Evolutionary conservation across 2,329 filamentous ascomycete genomes (phyloP), one percentile per base, ranked within the genome.

Genomic region (Neonectria hederae): DNA sequence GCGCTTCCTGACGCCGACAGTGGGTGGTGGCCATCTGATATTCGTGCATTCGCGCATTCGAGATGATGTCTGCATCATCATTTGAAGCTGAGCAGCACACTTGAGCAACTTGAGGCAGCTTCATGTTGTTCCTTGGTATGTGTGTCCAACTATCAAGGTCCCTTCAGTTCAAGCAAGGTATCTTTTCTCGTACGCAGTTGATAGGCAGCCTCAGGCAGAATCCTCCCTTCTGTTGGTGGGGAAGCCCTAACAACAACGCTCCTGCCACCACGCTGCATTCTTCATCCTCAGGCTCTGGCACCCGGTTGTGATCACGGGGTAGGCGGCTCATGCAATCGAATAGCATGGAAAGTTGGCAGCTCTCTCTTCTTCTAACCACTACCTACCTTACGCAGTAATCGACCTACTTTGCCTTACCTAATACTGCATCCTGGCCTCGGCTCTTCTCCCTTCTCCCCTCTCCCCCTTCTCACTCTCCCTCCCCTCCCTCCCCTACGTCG

Each of bases 211-310:
- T 42, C 38, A 48, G 43, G 46, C 38, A 52, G 67, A 65, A 49
- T 48, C 56, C 54, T 62, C 68, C 59, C 65, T 53, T 69, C 22
- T 40, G 21, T 43, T 59, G 54, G 59, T 56, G 67, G 63, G 48
- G 48, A 62, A 55, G 42, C 7, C 32, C 24, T 54, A 26, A n/a
- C 26, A 28, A 28, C 10, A 28, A 32, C 19, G 26, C 26, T 51
- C 46, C 26, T 30, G n/a, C 48, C 48, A 51, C 28, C n/a, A 51
- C 11, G 11, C 26, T 32, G 9, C 26, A 51, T 51, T 59, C 51
- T 59, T 32, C 19, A 42, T 43, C 22, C 46, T 42, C 56, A 52
- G n/a, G 28, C 48, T 51, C 48, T 21, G 22, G 30, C n/a, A 59
- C 46, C 19, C 24, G 8, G 45, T 6, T n/a, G 30, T 26, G 30